Conservation (phyloP, 192 early-diverging fungal genomes). For the Podila clonocystis region DNA sequence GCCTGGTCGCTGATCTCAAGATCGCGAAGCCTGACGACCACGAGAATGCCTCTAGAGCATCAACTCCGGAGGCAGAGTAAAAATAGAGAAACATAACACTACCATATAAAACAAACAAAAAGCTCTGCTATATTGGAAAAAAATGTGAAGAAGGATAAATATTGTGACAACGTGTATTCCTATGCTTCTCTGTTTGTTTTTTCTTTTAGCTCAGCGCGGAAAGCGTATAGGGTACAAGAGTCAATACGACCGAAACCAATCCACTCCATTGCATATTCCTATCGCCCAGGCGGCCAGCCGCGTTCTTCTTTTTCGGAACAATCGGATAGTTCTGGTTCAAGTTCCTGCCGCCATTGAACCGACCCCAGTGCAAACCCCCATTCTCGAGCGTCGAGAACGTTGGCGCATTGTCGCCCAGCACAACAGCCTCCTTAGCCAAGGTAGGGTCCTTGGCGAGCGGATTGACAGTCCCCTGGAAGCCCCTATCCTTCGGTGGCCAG, state of each 20-base stretch:
- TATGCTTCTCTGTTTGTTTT: too few relatives aligned
- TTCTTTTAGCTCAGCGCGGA: too few relatives aligned
- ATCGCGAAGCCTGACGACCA: conserved; percentile 28
- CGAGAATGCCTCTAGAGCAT: conserved; percentile 23
- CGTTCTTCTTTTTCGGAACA: not conserved
- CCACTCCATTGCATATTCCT: not conserved
- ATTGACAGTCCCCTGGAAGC: conserved; percentile 37
- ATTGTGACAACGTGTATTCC: too few relatives aligned
- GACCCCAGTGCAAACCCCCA: conserved; percentile 43
- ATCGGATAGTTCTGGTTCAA: conserved; percentile 3
- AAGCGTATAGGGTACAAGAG: not conserved
- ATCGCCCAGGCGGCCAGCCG: not conserved
- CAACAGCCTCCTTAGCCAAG: conserved; percentile 27
- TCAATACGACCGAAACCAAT: not conserved
- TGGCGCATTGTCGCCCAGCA: conserved; percentile 32
- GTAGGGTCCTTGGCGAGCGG: conserved; percentile 15
- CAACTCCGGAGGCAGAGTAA: conserved; percentile 33
- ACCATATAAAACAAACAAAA: not conserved
- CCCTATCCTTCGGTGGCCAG: conserved; percentile 37
- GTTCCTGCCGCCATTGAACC: conserved; percentile 12
- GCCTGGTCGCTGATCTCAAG: conserved; percentile 7
- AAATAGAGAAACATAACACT: not conserved
- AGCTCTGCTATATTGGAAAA: not conserved
- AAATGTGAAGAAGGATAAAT: too few relatives aligned
- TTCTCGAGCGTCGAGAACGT: conserved; percentile 22